These are phyloP conservation scores for Polygonum maritimum DNA, from an alignment of 148 eudicot species.

Conservation along the genomic window DNA sequence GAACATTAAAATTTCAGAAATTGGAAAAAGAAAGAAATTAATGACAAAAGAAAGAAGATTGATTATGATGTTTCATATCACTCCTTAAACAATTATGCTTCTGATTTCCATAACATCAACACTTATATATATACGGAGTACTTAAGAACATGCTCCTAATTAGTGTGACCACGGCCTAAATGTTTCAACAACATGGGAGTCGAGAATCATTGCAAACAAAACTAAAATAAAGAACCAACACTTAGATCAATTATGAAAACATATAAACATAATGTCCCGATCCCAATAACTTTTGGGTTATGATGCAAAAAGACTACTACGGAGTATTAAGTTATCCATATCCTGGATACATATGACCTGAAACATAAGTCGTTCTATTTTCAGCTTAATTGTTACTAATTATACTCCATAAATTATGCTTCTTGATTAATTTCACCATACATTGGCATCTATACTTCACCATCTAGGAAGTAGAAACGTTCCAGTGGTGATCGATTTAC, in stretches of 20 bases:
- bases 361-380: not conserved
- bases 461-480: too few species aligned
- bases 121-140: not conserved
- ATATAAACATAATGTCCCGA: not conserved
- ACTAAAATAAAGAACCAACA: not conserved
- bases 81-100: conserved; percentile 10
- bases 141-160: conserved; percentile 8
- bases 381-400: too few species aligned
- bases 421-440: too few species aligned
- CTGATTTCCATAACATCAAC: conserved; percentile 7
- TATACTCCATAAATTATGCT: too few species aligned
- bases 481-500: too few species aligned
- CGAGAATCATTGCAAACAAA: not conserved
- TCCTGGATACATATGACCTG: not conserved
- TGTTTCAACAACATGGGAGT: conserved; percentile 7
- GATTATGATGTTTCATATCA: conserved; percentile 9
- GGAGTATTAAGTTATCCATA: not conserved
- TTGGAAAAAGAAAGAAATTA: not conserved
- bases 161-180: not conserved
- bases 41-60: not conserved
- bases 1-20: conserved; percentile 8
- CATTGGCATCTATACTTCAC: too few species aligned
- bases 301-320: not conserved
- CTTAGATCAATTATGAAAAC: not conserved
- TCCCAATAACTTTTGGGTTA: not conserved